phyloP scores from a whole-genome alignment of 176 grass and related monocot genomes.

The Bolboschoenus planiculmis region DNA sequence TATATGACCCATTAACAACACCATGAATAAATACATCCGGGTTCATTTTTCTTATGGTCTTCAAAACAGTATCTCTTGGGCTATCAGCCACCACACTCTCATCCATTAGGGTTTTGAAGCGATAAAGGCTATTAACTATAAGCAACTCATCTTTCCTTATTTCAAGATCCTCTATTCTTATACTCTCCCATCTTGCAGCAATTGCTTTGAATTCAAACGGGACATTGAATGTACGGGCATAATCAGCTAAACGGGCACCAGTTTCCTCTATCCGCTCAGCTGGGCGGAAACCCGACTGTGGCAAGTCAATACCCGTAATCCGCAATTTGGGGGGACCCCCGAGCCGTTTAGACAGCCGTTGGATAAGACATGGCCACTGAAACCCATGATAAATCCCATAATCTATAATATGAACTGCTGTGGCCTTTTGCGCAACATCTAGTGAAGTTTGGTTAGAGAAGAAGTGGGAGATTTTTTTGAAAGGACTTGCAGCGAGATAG shows the following conservation, averaged over 20 bases:
- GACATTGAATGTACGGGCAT: slow-evolving; percentile 59
- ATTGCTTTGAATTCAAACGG: slow-evolving; percentile 74
- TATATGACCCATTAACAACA: slow-evolving; percentile 70
- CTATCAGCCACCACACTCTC: slow-evolving; percentile 71
- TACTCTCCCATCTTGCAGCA: slow-evolving; percentile 51
- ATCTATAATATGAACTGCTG: slow-evolving; percentile 79
- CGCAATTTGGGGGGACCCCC: slow-evolving; percentile 60
- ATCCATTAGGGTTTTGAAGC: slow-evolving; percentile 68
- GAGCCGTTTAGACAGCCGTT: slow-evolving; percentile 41
- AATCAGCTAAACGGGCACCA: slow-evolving; percentile 63
- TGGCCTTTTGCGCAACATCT: slow-evolving; percentile 58
- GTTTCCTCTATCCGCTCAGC: slow-evolving; percentile 71
- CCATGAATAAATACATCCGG: slow-evolving; percentile 70
- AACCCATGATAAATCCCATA: slow-evolving; percentile 85
- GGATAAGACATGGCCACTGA: slow-evolving; percentile 92
- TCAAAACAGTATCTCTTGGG: slow-evolving; percentile 72
- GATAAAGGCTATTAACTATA: slow-evolving; percentile 67
- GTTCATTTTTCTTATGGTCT: slow-evolving; percentile 86
- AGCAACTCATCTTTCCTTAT: slow-evolving; percentile 76
- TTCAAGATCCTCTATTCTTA: slow-evolving; percentile 61
- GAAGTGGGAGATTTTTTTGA: slow-evolving; percentile 94
- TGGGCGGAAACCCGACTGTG: slow-evolving; percentile 73
- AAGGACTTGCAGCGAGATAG: slow-evolving; percentile 69
- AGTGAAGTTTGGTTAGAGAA: slow-evolving; percentile 89
- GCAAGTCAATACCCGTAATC: slow-evolving; percentile 82